Evolutionary conservation across 208 protist genomes (phyloP), one percentile per base, ranked within the genome.

Genomic region (Crithidia sp.): DNA sequence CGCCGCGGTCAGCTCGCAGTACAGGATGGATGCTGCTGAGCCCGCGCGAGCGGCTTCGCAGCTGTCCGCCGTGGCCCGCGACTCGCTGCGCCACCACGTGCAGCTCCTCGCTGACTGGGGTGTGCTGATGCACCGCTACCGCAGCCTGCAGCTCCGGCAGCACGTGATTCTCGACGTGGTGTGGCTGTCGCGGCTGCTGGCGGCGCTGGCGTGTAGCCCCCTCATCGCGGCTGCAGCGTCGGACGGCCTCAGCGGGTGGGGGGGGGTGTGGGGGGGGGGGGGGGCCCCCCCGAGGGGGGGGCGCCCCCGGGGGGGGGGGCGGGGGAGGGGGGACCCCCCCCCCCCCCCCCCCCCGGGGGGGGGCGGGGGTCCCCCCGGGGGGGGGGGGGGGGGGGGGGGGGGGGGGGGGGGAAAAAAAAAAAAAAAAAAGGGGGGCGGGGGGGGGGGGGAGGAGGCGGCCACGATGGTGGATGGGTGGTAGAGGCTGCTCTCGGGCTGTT

Each of bases 21-120:
- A 93, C 62, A 65, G 81, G 36, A 19, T 47, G 2, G 53, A 50
- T 13, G 36, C 67, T 19, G 52, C 4, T 19, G 13, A 57, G 45
- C 49, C 62, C 14, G 4, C 50, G 7, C 36, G 62, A n/a, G 55
- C 19, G 44, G 43, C 28, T 45, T 49, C 36, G 50, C 66, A 43
- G 44, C 52, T 37, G 12, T 10, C 12, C 2, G 16, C 53, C 10
- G 14, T 68, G 8, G 74, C 74, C n/a, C 49, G 74, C 37, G 78
- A 86, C 17, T 72, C 83, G 19, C 78, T 96, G 16, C 86, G 88
- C 45, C 58, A 53, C 2, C 91, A 96, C 74, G 91, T 88, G 52
- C 87, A 96, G 64, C 82, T 96, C 19, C 76, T 96, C 17, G 45
- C 67, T 0, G 82, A 84, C 55, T 92, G 87, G 81, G 86, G 87